Conservation (phyloP, 2,329 filamentous ascomycete species). For the Cladophialophora bantiana region DNA sequence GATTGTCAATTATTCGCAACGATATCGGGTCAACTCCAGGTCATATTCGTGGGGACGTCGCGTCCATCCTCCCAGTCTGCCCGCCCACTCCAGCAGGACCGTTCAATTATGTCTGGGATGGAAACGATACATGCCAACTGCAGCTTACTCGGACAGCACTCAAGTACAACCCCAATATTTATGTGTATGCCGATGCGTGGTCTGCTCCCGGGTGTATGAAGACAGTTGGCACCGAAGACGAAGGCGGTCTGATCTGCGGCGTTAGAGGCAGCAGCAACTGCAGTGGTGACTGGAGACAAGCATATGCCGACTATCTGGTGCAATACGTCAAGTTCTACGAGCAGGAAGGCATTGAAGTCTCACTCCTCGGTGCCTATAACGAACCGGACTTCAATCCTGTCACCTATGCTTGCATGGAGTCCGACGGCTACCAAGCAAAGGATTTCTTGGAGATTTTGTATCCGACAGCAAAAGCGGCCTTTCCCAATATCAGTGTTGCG, state of each 20-base stretch:
- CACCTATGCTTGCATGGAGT: slow-evolving; percentile 58
- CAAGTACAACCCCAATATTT: slow-evolving; percentile 46
- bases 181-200: slow-evolving; percentile 60
- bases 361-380: slow-evolving; percentile 55
- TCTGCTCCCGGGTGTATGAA: slow-evolving; percentile 61
- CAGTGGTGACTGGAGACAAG: slow-evolving; percentile 57
- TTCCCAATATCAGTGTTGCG: slow-evolving; percentile 50
- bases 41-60: slow-evolving; percentile 32
- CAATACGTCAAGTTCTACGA: slow-evolving; percentile 56
- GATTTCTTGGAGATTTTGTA: slow-evolving; percentile 60
- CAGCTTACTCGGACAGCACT: slow-evolving; percentile 60
- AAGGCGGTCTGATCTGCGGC: slow-evolving; percentile 57
- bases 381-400: slow-evolving; percentile 50
- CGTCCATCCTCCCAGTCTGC: slow-evolving; percentile 53
- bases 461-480: slow-evolving; percentile 48
- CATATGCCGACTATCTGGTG: slow-evolving; percentile 58
- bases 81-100: slow-evolving; percentile 52
- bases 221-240: slow-evolving; percentile 54
- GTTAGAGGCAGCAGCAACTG: slow-evolving; percentile 50
- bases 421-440: slow-evolving; percentile 56
- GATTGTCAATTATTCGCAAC: slow-evolving; percentile 60
- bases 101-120: slow-evolving; percentile 57
- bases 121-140: slow-evolving; percentile 59
- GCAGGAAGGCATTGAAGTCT: slow-evolving; percentile 49
- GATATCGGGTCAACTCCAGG: slow-evolving; percentile 54